A percentile compares a stretch with the other conserved stretches of the same genome.
phyloP scores from a whole-genome alignment of 306 rosid genomes.

The Fragaria nilgerrensis region DNA sequence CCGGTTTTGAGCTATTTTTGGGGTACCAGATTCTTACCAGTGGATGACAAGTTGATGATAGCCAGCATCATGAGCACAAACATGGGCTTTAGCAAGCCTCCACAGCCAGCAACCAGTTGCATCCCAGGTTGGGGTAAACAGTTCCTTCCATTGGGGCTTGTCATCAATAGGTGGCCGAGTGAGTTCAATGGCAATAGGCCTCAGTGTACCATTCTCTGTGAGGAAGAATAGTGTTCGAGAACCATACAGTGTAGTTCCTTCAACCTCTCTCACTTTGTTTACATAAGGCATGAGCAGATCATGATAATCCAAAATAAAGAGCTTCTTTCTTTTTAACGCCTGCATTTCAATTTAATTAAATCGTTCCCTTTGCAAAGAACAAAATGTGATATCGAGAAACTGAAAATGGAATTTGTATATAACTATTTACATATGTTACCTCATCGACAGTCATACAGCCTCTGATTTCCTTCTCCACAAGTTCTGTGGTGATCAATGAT shows the following conservation, averaged over 20 bases:
- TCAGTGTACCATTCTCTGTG: constrained; percentile 26
- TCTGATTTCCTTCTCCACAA: constrained; percentile 30
- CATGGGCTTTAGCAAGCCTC: constrained; percentile 38
- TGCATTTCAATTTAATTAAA: constrained; percentile 6
- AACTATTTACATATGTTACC: constrained; percentile 10
- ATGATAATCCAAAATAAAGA: constrained; percentile 37
- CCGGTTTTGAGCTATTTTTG: not conserved
- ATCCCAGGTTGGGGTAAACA: constrained; percentile 31
- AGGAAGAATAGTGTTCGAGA: constrained; percentile 40
- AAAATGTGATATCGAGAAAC: not conserved
- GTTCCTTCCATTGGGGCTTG: constrained; percentile 35
- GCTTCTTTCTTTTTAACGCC: constrained; percentile 33
- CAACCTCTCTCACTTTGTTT: constrained; percentile 31
- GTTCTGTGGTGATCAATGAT: constrained; percentile 32
- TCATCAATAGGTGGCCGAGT: constrained; percentile 30
- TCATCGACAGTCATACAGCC: constrained; percentile 37
- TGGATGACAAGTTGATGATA: constrained; percentile 41
- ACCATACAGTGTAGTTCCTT: constrained; percentile 39
- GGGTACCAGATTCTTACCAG: constrained; percentile 18
- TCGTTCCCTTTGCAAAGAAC: not conserved
- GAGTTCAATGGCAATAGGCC: constrained; percentile 41
- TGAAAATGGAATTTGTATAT: not conserved
- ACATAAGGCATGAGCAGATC: constrained; percentile 36
- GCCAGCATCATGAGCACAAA: constrained; percentile 38
- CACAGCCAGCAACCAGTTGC: constrained; percentile 35